Evolutionary conservation across 2,329 filamentous ascomycete genomes (phyloP).

Genomic region (Xylaria sp.): DNA sequence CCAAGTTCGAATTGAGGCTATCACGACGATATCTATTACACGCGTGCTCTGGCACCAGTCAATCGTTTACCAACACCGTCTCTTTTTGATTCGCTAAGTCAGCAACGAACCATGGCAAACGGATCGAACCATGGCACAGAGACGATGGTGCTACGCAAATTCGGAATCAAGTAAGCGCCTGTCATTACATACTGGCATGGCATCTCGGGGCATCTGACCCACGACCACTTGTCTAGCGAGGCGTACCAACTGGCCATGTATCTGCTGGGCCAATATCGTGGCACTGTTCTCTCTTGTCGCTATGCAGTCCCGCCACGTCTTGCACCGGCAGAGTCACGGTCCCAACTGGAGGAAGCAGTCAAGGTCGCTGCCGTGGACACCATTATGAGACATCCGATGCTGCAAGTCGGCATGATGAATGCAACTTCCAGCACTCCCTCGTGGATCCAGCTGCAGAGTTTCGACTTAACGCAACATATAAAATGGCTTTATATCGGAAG

Average conservation of each 20-base stretch:
- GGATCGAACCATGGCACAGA: slow-evolving; percentile 5
- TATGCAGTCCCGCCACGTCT: slow-evolving; percentile 24
- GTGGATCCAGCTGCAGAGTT: slow-evolving; percentile 21
- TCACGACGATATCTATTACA: too few species aligned
- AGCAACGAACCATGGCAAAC: slow-evolving; percentile 2
- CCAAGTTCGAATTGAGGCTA: too few species aligned
- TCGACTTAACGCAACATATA: slow-evolving; percentile 26
- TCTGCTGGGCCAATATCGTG: slow-evolving; percentile 24
- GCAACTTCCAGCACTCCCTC: slow-evolving; percentile 17
- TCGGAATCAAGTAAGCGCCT: slow-evolving; percentile 26
- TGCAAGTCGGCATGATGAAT: slow-evolving; percentile 26
- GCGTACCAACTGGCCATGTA: slow-evolving; percentile 30
- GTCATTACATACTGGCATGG: slow-evolving; percentile 7
- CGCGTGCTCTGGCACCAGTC: too few species aligned
- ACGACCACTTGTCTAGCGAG: slow-evolving; percentile 17
- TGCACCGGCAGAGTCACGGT: slow-evolving; percentile 1
- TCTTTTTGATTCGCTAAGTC: too few species aligned
- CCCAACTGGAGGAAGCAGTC: slow-evolving; percentile 12
- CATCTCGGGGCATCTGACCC: slow-evolving; percentile 1
- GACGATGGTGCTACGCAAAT: slow-evolving; percentile 18
- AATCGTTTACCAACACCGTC: too few species aligned
- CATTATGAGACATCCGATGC: slow-evolving; percentile 21
- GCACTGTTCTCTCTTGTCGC: slow-evolving; percentile 25
- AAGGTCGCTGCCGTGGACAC: slow-evolving; percentile 16
- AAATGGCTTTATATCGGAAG: slow-evolving; percentile 21